These are phyloP conservation scores for Pulveroboletus sp. DNA, from an alignment of 768 basidiomycete genomes.

Conservation along the genomic window DNA sequence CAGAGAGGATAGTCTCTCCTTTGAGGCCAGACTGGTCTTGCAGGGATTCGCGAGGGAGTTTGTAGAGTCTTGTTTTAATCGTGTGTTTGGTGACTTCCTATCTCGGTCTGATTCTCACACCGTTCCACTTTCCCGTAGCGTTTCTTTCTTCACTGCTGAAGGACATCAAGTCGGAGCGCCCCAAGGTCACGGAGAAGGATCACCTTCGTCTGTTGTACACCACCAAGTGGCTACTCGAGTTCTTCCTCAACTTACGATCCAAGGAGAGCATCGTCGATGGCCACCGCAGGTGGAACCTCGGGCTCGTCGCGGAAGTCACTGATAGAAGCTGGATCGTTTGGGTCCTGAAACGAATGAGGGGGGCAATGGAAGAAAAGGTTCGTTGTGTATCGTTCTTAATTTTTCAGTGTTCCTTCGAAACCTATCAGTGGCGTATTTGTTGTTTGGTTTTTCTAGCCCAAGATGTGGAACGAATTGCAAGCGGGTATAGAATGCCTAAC, in stretches of 20 bases:
- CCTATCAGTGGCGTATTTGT: conserved; percentile 10
- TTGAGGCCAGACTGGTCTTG: conserved; percentile 60
- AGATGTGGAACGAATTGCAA: conserved; percentile 90
- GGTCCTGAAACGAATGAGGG: conserved; percentile 85
- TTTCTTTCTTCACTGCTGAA: conserved; percentile 82
- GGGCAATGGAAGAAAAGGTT: conserved; percentile 89
- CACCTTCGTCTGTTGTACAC: conserved; percentile 84
- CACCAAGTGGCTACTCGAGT: conserved; percentile 88
- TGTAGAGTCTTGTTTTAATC: conserved; percentile 81
- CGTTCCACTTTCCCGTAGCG: conserved; percentile 41
- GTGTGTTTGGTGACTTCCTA: conserved; percentile 43
- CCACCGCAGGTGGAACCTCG: conserved; percentile 53
- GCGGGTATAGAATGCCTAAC: conserved; percentile 93
- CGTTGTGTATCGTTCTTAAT: conserved; percentile 13
- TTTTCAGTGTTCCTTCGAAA: neutral
- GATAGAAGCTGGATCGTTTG: conserved; percentile 86
- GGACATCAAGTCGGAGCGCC: conserved; percentile 89
- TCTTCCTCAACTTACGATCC: conserved; percentile 59
- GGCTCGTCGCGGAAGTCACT: conserved; percentile 77
- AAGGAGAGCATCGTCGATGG: conserved; percentile 32
- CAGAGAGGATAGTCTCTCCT: conserved; percentile 60
- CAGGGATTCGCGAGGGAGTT: conserved; percentile 70
- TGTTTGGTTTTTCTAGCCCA: conserved; percentile 53
- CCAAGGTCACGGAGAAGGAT: conserved; percentile 93
- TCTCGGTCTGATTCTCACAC: conserved; percentile 15